Evolutionary conservation across 1,284 basidiomycete species (phyloP), one percentile per base, ranked within the genome.

Genomic region (Rhodotorula sp.): DNA sequence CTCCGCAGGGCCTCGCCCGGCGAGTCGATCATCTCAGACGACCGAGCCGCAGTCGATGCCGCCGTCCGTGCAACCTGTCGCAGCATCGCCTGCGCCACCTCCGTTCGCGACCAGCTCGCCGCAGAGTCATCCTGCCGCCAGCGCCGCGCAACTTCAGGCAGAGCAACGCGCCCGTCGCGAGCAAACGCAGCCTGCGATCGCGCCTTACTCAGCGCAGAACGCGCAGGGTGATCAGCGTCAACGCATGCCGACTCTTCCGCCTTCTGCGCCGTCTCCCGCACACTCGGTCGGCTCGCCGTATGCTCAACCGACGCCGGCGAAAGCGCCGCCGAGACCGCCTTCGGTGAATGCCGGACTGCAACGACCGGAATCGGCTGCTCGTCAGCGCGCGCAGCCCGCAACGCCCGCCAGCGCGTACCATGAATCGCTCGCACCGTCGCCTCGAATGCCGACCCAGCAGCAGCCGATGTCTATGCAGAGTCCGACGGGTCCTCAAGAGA

Each of bases 371-470:
- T 20, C 39, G 43, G 62, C 18, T 51, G 16, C 51, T 48, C 49
- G 29, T 29, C 60, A 20, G 31, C 54, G 15, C 54, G 54, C n/a
- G 46, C 56, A 34, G 16, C 6, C 39, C 39, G 39, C 39, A 14
- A 43, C 34, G 57, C 56, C 29, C 4, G 20, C 20, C 21, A 34
- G 21, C 31, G 34, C 57, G 34, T 23, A n/a, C 57, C 31, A 21
- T 10, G 34, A 12, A 4, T 5, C 58, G 39, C n/a, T 4, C 21
- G 65, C 69, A 54, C 66, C 68, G 34, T n/a, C 60, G 58, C 31
- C 48, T 23, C 69, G 67, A n/a, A 46, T 58, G 58, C 64, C 58
- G 23, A 56, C 29, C 21, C 60, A 66, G 61, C 58, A 66, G 61
- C 58, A 48, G 10, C 58, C 60, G 3, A 26, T 3, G 29, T 58